Evolutionary conservation across 129 eudicot genomes (phyloP).

Genomic region (Chrysanthemum makinoi): DNA sequence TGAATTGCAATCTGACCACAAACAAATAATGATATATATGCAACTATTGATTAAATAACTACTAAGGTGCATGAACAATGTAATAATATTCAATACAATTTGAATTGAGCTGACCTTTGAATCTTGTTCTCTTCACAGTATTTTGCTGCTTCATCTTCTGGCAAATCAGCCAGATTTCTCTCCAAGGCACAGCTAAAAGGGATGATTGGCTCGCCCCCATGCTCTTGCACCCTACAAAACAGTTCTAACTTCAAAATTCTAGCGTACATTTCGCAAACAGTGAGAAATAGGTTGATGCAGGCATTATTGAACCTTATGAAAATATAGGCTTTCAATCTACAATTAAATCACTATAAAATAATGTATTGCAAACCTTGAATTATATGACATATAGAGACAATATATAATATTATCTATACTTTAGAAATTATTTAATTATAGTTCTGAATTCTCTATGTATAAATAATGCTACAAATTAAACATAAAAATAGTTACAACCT

Average conservation of each 20-base stretch:
- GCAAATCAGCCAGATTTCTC: slow-evolving; percentile 86
- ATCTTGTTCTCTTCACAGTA: slow-evolving; percentile 91
- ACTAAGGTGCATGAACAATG: slow-evolving; percentile 3
- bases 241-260: slow-evolving; percentile 2
- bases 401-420: neutral
- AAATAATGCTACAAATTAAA: no score
- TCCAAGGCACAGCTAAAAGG: slow-evolving; percentile 93
- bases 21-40: neutral
- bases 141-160: slow-evolving; percentile 78
- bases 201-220: slow-evolving; percentile 84
- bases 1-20: neutral
- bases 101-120: slow-evolving; percentile 46
- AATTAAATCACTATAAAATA: neutral
- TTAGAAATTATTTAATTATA: neutral
- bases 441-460: no score
- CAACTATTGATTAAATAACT: neutral
- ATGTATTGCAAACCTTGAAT: neutral
- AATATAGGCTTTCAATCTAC: neutral
- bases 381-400: neutral
- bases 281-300: neutral
- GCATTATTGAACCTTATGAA: neutral
- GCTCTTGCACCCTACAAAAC: slow-evolving; percentile 92
- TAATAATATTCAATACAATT: neutral
- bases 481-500: no score
- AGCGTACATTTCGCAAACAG: neutral